Evolutionary conservation across 139 green algal species (phyloP).

Genomic region (Chlorella sp.): DNA sequence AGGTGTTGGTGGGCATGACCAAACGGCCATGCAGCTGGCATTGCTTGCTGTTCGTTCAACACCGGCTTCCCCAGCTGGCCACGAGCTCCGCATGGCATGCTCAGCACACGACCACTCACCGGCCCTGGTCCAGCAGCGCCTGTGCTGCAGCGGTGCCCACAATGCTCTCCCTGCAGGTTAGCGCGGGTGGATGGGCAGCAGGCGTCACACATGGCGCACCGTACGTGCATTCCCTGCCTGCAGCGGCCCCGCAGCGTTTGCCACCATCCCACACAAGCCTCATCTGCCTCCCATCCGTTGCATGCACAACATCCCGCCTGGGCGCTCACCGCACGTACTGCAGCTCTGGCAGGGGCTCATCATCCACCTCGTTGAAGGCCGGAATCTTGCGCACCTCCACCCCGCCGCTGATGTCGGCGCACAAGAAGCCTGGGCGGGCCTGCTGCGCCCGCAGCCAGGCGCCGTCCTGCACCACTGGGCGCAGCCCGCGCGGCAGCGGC

Average conservation of each 20-base stretch:
- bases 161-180: not conserved
- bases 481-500: no score
- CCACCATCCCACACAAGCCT: no score
- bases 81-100: not conserved
- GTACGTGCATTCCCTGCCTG: no score
- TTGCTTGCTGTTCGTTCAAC: no score
- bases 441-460: not conserved
- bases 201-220: no score
- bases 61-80: no score
- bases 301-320: no score
- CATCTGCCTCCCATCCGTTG: no score
- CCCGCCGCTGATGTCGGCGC: slow-evolving; percentile 43
- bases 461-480: not conserved
- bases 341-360: slow-evolving; percentile 26
- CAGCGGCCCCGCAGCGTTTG: no score
- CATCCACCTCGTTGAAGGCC: slow-evolving; percentile 60
- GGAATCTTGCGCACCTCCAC: slow-evolving; percentile 58
- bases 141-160: not conserved
- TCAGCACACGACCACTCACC: not conserved
- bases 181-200: no score
- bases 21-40: not conserved
- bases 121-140: no score
- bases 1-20: not conserved
- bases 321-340: slow-evolving; percentile 43
- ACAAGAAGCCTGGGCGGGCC: slow-evolving; percentile 1